Percentiles rank a stretch among this genome's conserved stretches.
Evolutionary conservation across 345 rosid genomes (phyloP).

Genomic region (Viola odorata): DNA sequence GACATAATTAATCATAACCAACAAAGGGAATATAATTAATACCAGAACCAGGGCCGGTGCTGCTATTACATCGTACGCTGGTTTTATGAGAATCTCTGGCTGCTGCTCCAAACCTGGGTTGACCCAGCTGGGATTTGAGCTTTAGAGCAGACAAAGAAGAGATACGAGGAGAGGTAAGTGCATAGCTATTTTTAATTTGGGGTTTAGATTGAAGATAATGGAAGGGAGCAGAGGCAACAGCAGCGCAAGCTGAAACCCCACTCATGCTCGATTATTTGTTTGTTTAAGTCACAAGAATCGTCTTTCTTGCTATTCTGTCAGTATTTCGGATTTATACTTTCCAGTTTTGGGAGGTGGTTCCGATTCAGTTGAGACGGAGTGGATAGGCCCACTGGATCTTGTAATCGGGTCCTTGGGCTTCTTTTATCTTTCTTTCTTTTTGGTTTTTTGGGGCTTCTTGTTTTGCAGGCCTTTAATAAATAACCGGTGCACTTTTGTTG

Average conservation of each 20-base stretch:
- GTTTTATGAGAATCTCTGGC: neutral
- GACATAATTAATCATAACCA: neutral
- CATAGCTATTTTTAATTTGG: neutral
- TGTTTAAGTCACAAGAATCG: neutral
- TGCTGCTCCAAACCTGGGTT: neutral
- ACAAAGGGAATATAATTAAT: neutral
- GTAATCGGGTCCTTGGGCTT: too few species aligned
- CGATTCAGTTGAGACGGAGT: slow-evolving; percentile 12
- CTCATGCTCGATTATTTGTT: slow-evolving; percentile 7
- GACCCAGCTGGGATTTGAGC: slow-evolving; percentile 3
- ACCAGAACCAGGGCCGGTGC: slow-evolving; percentile 16
- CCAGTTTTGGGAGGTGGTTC: too few species aligned
- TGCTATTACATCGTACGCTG: slow-evolving; percentile 14
- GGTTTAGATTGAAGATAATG: slow-evolving; percentile 9
- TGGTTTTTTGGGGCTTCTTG: too few species aligned
- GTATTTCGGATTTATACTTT: too few species aligned
- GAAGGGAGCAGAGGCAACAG: neutral
- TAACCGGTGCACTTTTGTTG: too few species aligned
- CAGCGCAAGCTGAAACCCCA: slow-evolving; percentile 10
- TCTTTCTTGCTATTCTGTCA: neutral
- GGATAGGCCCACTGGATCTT: slow-evolving; percentile 5
- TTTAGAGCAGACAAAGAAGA: neutral
- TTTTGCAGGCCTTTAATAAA: too few species aligned
- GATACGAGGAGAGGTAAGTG: neutral
- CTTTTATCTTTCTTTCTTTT: too few species aligned